These are phyloP conservation scores for Cucurbita maxima DNA, from an alignment of 306 rosid species.

Conservation along the genomic window DNA sequence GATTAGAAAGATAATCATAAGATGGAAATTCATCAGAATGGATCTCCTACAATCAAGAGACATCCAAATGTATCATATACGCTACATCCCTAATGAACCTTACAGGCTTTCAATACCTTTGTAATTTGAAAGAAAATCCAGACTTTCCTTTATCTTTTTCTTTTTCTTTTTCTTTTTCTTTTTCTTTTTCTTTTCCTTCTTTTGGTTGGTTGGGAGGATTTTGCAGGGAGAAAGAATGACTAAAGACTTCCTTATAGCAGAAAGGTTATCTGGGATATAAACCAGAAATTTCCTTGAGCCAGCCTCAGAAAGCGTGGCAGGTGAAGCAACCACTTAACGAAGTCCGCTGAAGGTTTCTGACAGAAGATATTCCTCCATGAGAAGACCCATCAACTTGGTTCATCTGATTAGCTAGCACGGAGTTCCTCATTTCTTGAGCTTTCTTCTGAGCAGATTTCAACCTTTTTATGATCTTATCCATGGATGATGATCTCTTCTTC, in stretches of 20 bases:
- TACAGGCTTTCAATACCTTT: not conserved
- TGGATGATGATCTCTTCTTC: conserved; percentile 80
- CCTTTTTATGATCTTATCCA: conserved; percentile 89
- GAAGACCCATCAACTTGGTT: conserved; percentile 46
- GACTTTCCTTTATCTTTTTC: not conserved
- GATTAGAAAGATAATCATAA: not conserved
- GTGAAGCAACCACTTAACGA: conserved; percentile 78
- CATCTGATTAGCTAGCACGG: conserved; percentile 32
- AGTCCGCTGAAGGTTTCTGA: conserved; percentile 42
- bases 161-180: not conserved
- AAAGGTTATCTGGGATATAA: not conserved
- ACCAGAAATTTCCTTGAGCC: not conserved
- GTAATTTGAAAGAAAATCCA: not conserved
- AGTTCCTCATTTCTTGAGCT: conserved; percentile 87
- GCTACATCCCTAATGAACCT: not conserved
- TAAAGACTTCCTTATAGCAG: not conserved
- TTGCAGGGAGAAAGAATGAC: not conserved
- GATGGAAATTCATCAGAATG: not conserved
- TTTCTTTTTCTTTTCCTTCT: not conserved
- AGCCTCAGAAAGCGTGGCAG: conserved; percentile 56
- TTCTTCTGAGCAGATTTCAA: conserved; percentile 69
- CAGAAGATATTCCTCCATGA: conserved; percentile 32
- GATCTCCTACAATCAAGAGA: not conserved
- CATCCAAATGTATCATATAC: not conserved
- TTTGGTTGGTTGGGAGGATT: not conserved